A percentile compares a stretch with the other conserved stretches of the same genome.
These are phyloP conservation scores for Oenanthe javanica DNA, from an alignment of 140 eudicot genomes.

Conservation along the genomic window DNA sequence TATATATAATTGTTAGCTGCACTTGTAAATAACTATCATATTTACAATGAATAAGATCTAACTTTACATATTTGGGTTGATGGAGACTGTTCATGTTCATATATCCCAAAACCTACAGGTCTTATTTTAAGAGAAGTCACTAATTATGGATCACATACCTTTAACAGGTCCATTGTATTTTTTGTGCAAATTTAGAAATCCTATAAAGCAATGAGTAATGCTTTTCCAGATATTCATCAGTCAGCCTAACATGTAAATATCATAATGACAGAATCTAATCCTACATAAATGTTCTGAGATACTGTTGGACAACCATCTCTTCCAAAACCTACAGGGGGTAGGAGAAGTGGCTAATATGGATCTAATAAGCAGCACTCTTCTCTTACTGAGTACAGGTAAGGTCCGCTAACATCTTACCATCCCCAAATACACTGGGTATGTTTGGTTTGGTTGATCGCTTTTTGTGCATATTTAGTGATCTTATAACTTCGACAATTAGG, in stretches of 20 bases:
- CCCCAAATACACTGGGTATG: background rate
- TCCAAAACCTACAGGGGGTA: background rate
- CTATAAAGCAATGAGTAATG: background rate
- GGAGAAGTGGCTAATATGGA: background rate
- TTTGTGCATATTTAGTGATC: background rate
- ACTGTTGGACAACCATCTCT: no score
- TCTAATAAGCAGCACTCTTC: background rate
- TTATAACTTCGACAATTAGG: background rate
- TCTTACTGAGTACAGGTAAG: background rate
- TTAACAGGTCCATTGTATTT: background rate
- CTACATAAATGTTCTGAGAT: background rate
- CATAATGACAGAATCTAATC: background rate
- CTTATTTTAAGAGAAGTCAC: background rate
- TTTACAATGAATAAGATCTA: background rate
- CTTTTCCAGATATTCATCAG: background rate
- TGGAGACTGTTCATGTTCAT: background rate
- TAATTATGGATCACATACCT: background rate
- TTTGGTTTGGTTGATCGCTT: background rate
- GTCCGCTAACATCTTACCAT: background rate
- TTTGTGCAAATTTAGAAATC: background rate
- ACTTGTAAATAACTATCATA: background rate
- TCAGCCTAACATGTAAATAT: background rate
- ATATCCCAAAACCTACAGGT: background rate
- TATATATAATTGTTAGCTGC: background rate
- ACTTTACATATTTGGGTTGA: no score